Evolutionary conservation across 495 filamentous ascomycete species (phyloP).

Genomic region (Talaromyces stipitatus): DNA sequence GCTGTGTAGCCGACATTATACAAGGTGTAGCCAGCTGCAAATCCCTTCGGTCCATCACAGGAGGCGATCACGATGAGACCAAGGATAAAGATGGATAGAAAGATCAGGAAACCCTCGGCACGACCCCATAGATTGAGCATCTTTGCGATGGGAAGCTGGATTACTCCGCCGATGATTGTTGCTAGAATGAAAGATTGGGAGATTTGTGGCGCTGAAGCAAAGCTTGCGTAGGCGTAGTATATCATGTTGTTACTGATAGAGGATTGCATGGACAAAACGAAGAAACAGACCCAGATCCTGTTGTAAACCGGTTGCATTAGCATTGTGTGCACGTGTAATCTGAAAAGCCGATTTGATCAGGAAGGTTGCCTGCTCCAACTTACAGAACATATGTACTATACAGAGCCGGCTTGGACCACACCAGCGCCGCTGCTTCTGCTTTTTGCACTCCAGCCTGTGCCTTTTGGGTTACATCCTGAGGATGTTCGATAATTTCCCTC

Average conservation of each 20-base stretch:
- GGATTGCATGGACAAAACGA: conserved; percentile 33
- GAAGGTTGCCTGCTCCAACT: no score
- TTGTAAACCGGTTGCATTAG: conserved; percentile 14
- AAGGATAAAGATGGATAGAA: conserved; percentile 25
- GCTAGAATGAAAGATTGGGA: conserved; percentile 28
- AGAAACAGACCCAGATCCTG: conserved; percentile 38
- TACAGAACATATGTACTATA: conserved; percentile 32
- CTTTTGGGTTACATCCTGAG: conserved; percentile 17
- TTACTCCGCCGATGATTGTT: conserved; percentile 52
- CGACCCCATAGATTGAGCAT: conserved; percentile 61
- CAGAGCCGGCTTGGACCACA: conserved; percentile 27
- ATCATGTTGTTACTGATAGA: conserved; percentile 27
- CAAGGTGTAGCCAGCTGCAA: conserved; percentile 44
- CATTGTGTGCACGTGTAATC: conserved; percentile 42
- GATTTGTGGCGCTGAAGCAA: conserved; percentile 28
- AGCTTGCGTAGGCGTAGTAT: conserved; percentile 29
- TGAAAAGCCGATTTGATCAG: conserved; percentile 5
- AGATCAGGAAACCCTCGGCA: conserved; percentile 42
- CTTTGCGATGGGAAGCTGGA: conserved; percentile 62
- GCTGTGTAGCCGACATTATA: conserved; percentile 52
- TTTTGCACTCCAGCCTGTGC: conserved; percentile 30
- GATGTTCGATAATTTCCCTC: conserved; percentile 16
- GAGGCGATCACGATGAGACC: conserved; percentile 41
- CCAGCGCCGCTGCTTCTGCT: conserved; percentile 35
- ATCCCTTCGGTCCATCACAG: conserved; percentile 36